Evolutionary conservation across 2,329 filamentous ascomycete species (phyloP).

Genomic region (Arthrobotrys iridis): DNA sequence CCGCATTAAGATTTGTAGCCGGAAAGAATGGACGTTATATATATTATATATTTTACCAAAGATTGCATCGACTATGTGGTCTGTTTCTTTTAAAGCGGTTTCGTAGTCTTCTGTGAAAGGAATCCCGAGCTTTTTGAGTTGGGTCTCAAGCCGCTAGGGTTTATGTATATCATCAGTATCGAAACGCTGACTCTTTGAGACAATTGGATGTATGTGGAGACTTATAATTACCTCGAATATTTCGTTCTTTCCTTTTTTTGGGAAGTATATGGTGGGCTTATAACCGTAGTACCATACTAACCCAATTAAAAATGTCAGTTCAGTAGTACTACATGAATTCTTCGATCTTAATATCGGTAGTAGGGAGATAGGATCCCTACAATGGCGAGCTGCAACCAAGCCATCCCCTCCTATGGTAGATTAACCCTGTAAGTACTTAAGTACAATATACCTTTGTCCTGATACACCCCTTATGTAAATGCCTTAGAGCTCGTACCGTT

Average conservation of each 20-base stretch:
- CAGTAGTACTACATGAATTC: not conserved
- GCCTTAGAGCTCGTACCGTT: slow-evolving; percentile 68
- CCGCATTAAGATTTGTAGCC: slow-evolving; percentile 50
- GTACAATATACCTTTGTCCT: not conserved
- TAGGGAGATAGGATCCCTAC: not conserved
- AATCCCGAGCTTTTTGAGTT: slow-evolving; percentile 82
- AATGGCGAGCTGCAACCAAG: slow-evolving; percentile 89
- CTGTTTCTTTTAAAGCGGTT: slow-evolving; percentile 71
- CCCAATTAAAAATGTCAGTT: not conserved
- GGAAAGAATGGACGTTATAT: slow-evolving; percentile 15
- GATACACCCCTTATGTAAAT: no score
- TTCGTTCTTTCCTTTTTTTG: slow-evolving; percentile 89
- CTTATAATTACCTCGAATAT: slow-evolving; percentile 74
- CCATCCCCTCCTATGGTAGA: slow-evolving; percentile 81
- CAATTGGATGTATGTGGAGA: not conserved
- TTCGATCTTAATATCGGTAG: not conserved
- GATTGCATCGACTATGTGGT: slow-evolving; percentile 90
- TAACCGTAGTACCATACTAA: slow-evolving; percentile 82
- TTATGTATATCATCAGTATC: not conserved
- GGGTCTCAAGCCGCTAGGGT: slow-evolving; percentile 75
- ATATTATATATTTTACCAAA: slow-evolving; percentile 71
- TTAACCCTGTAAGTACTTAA: slow-evolving; percentile 46
- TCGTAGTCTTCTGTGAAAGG: slow-evolving; percentile 86
- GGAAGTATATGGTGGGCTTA: slow-evolving; percentile 86
- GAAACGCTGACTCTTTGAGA: no score